phyloP scores from a whole-genome alignment of 108 stramenopile species.

The Parietichytrium sp. region DNA sequence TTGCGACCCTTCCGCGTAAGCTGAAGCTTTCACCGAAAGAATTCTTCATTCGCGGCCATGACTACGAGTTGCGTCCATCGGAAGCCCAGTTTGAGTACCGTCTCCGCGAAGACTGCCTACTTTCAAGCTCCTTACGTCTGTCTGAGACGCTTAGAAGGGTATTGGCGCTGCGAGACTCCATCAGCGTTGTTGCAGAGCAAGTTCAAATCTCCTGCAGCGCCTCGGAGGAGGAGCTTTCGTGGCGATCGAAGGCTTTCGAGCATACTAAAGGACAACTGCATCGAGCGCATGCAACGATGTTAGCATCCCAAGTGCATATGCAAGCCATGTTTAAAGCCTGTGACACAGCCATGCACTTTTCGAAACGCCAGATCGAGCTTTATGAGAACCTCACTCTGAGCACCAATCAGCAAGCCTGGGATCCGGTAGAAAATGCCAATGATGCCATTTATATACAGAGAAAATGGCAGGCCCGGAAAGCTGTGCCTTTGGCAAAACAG shows the following conservation, averaged over 20 bases:
- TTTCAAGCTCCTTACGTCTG: no score
- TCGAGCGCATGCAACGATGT: neutral
- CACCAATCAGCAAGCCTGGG: conserved; percentile 24
- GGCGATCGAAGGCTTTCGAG: neutral
- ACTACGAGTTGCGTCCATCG: no score
- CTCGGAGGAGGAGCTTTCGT: neutral
- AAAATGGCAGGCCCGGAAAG: conserved; percentile 33
- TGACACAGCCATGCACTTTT: conserved; percentile 1
- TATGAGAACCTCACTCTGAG: conserved; percentile 21
- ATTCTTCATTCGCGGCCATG: no score
- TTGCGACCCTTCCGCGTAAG: no score
- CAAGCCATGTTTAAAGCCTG: conserved; percentile 23
- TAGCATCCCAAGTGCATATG: conserved; percentile 8
- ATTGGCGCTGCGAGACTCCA: no score
- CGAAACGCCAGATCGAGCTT: conserved; percentile 18
- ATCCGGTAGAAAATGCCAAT: conserved; percentile 11
- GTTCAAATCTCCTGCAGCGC: neutral
- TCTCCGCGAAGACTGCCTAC: no score
- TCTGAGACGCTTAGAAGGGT: no score
- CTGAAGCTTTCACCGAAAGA: no score
- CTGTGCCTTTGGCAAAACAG: conserved; percentile 1
- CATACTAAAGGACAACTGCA: neutral
- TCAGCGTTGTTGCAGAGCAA: neutral
- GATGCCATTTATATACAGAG: conserved; percentile 16
- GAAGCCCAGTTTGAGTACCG: no score